A percentile compares a stretch with the other conserved stretches of the same genome.
phyloP scores from a whole-genome alignment of 257 asterid genomes.

The Sherardia arvensis region DNA sequence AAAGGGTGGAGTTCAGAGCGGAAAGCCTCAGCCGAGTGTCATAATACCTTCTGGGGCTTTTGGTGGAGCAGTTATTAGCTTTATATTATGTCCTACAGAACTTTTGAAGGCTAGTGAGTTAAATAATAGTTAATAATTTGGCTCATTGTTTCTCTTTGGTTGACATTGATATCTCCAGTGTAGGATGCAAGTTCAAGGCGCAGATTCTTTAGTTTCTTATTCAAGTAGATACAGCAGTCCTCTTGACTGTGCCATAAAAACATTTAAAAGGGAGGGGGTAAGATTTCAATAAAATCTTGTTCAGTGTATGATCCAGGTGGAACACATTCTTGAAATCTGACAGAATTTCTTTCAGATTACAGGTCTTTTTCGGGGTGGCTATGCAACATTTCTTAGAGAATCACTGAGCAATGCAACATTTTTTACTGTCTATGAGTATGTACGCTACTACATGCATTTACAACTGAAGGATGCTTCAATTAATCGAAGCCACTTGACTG shows the following conservation, averaged over 20 bases:
- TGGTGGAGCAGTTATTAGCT: conserved; percentile 81
- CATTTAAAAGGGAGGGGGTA: conserved; percentile 75
- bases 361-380: conserved; percentile 83
- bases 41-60: conserved; percentile 68
- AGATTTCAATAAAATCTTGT: conserved; percentile 19
- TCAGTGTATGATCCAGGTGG: conserved; percentile 10
- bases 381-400: conserved; percentile 67
- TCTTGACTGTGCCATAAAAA: conserved; percentile 72
- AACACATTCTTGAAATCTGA: conserved; percentile 30
- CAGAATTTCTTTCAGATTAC: conserved; percentile 45
- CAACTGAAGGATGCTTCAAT: conserved; percentile 47
- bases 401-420: conserved; percentile 74
- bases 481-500: conserved; percentile 40
- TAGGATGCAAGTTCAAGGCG: conserved; percentile 97
- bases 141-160: neutral
- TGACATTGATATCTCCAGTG: conserved; percentile 74
- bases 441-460: conserved; percentile 64
- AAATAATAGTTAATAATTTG: conserved; percentile 11
- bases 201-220: conserved; percentile 40
- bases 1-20: conserved; percentile 51
- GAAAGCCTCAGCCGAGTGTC: conserved; percentile 60
- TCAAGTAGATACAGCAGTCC: conserved; percentile 59
- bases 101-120: conserved; percentile 61
- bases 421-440: conserved; percentile 74
- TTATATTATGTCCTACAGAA: conserved; percentile 79